These are phyloP conservation scores for Capsella rubella DNA, from an alignment of 441 rosid species.

Conservation along the genomic window DNA sequence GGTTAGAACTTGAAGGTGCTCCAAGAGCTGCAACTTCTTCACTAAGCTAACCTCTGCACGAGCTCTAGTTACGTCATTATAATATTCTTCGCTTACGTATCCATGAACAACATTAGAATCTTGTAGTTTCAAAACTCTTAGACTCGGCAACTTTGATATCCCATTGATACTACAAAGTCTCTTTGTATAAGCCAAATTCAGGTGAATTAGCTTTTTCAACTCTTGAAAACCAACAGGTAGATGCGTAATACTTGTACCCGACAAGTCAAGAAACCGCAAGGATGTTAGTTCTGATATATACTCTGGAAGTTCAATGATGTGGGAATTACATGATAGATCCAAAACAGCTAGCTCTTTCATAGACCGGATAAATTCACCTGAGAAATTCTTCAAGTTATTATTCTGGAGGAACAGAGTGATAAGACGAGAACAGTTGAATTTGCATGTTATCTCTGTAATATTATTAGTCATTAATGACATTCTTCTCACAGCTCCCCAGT, in stretches of 20 bases:
- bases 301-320: too few species aligned
- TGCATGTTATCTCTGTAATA: conserved; percentile 17
- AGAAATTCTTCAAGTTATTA: conserved; percentile 24
- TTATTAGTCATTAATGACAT: conserved; percentile 42
- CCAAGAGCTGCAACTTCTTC: conserved; percentile 23
- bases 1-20: conserved; percentile 14
- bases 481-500: conserved; percentile 39
- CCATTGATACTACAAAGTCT: conserved; percentile 28
- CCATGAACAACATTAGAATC: neutral
- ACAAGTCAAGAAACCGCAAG: conserved; percentile 39
- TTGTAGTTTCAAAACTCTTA: conserved; percentile 36
- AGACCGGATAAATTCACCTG: conserved; percentile 10
- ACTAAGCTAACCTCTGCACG: neutral
- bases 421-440: conserved; percentile 29
- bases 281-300: conserved; percentile 13
- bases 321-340: too few species aligned
- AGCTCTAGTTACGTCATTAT: too few species aligned
- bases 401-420: conserved; percentile 38
- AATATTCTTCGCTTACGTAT: too few species aligned
- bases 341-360: conserved; percentile 47
- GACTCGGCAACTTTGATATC: conserved; percentile 32
- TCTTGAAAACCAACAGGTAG: conserved; percentile 40
- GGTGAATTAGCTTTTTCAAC: conserved; percentile 38
- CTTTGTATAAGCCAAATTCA: conserved; percentile 18
- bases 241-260: neutral